These are phyloP conservation scores for Ascosphaera aggregata DNA, from an alignment of 2,329 filamentous ascomycete genomes.

Conservation along the genomic window DNA sequence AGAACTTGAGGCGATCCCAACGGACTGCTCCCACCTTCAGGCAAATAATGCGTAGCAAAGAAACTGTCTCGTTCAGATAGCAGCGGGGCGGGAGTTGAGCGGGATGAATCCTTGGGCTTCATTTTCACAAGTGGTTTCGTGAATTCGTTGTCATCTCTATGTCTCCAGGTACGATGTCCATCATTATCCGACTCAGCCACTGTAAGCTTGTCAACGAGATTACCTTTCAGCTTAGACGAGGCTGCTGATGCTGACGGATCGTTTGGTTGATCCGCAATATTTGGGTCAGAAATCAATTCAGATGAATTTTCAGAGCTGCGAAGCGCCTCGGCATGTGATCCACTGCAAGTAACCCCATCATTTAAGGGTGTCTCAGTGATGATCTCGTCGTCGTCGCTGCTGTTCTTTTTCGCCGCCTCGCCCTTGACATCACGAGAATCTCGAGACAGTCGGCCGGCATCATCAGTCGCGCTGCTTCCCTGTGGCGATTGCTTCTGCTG, in stretches of 20 bases:
- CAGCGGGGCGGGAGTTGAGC: constrained; percentile 21
- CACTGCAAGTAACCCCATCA: not conserved
- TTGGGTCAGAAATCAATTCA: not conserved
- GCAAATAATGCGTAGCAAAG: constrained; percentile 36
- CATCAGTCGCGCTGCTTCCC: constrained; percentile 15
- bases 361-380: not conserved
- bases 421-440: constrained; percentile 6
- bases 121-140: not conserved
- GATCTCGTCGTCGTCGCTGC: not conserved
- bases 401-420: not conserved
- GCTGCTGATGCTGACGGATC: not conserved
- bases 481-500: constrained; percentile 13
- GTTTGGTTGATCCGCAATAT: not conserved
- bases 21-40: constrained; percentile 24
- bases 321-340: not conserved
- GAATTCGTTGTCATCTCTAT: constrained; percentile 3
- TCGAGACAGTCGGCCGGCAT: constrained; percentile 11
- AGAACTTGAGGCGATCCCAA: constrained; percentile 15
- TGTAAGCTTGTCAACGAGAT: too few relatives aligned
- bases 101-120: not conserved
- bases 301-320: not conserved
- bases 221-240: too few relatives aligned
- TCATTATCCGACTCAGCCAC: constrained; percentile 1
- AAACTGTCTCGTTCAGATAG: constrained; percentile 39
- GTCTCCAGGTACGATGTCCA: constrained; percentile 7